These are phyloP conservation scores for Herpetomonas muscarum DNA, from an alignment of 208 protist genomes.

Conservation along the genomic window DNA sequence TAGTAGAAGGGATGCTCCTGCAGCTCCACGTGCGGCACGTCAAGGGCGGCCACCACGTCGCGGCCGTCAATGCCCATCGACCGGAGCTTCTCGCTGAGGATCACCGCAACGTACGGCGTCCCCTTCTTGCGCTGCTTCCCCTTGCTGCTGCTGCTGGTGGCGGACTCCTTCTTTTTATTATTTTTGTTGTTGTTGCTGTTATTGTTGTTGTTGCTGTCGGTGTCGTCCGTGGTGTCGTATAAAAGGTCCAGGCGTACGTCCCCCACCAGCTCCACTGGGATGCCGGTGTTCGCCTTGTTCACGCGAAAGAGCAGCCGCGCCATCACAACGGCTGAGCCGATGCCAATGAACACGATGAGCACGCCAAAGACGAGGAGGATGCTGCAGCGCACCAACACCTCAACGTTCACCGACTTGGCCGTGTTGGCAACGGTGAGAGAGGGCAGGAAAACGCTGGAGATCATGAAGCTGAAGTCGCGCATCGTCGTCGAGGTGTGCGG, in stretches of 20 bases:
- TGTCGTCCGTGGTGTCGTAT: conserved; percentile 23
- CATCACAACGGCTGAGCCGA: conserved; percentile 14
- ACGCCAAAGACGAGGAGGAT: conserved; percentile 49
- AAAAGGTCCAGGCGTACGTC: conserved; percentile 42
- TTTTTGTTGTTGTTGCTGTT: too few relatives aligned
- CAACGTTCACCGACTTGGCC: conserved; percentile 26
- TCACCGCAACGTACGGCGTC: conserved; percentile 44
- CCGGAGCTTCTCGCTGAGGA: conserved; percentile 54
- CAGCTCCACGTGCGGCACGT: conserved; percentile 36
- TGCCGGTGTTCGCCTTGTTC: conserved; percentile 27
- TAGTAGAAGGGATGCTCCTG: conserved; percentile 60
- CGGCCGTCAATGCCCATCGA: conserved; percentile 33
- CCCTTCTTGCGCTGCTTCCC: conserved; percentile 21
- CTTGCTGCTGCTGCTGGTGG: conserved; percentile 12
- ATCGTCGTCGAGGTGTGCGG: conserved; percentile 43
- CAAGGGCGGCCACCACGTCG: conserved; percentile 51
- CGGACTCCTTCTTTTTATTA: too few relatives aligned
- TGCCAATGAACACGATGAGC: conserved; percentile 28
- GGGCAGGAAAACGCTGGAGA: conserved; percentile 57
- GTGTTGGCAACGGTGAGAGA: conserved; percentile 67
- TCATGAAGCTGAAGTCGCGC: conserved; percentile 65
- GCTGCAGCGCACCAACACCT: conserved; percentile 41
- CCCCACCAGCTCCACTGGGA: conserved; percentile 39
- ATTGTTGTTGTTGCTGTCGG: not conserved
- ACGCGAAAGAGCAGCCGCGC: conserved; percentile 22